A percentile compares a stretch with the other conserved stretches of the same genome.
Conservation (phyloP, 331 rosid genomes). For the Dryas integrifolia region DNA sequence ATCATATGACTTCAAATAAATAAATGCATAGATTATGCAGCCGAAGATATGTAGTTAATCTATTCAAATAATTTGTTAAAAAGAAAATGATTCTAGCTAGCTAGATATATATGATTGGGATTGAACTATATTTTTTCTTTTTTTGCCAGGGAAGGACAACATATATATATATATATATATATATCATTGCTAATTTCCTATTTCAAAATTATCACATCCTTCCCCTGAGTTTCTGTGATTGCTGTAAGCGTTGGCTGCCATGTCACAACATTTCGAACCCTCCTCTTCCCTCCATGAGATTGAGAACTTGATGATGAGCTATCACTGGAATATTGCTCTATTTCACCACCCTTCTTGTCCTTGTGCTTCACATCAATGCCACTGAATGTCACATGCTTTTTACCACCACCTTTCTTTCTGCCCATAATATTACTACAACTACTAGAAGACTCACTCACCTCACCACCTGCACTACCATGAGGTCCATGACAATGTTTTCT, state of each 20-base stretch:
- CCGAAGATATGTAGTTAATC: too few species aligned
- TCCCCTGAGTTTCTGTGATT: slow-evolving; percentile 15
- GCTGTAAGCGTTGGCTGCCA: slow-evolving; percentile 31
- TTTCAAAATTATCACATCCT: background rate
- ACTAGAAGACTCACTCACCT: background rate
- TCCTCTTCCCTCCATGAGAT: background rate
- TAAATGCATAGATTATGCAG: too few species aligned
- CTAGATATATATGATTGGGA: too few species aligned
- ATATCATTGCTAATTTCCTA: too few species aligned
- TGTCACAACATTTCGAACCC: slow-evolving; percentile 1
- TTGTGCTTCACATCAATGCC: slow-evolving; percentile 20
- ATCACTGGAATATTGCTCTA: background rate
- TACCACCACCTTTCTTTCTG: slow-evolving; percentile 4
- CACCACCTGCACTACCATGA: background rate
- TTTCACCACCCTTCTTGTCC: background rate
- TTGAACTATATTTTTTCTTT: too few species aligned
- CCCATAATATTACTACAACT: background rate
- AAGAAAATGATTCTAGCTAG: too few species aligned
- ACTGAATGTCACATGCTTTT: slow-evolving; percentile 16
- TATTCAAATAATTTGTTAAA: background rate
- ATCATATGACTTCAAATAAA: too few species aligned
- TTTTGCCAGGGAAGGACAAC: too few species aligned
- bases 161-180: background rate
- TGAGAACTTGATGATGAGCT: background rate
- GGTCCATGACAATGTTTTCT: background rate